Evolutionary conservation across 306 rosid genomes (phyloP).

Genomic region (Rosa multiflora): DNA sequence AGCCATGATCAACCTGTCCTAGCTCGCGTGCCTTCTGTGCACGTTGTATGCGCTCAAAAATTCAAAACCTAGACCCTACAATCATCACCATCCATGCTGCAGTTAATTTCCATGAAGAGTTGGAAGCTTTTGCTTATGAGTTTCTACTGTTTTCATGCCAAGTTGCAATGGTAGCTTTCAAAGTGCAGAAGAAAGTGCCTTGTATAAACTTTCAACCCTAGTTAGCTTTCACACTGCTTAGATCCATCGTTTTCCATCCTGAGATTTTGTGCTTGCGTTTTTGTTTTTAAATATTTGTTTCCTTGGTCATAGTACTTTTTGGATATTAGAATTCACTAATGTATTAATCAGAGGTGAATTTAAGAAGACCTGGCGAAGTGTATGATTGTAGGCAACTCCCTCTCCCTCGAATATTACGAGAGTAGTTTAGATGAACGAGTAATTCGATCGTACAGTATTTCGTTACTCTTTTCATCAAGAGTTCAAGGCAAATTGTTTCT

Average conservation of each 20-base stretch:
- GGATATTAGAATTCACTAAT: not conserved
- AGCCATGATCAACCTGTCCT: not conserved
- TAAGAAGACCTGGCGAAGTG: not conserved
- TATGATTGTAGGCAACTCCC: not conserved
- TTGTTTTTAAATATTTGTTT: not conserved
- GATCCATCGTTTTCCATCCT: not conserved
- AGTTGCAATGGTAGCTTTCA: conserved; percentile 9
- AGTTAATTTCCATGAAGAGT: not conserved
- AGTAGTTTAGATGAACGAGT: too few relatives aligned
- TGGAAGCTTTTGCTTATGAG: conserved; percentile 2
- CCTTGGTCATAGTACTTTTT: not conserved
- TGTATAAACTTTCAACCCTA: not conserved
- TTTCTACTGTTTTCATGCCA: not conserved
- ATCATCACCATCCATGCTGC: not conserved
- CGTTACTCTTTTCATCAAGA: too few relatives aligned
- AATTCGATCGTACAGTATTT: not conserved
- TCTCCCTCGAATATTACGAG: not conserved
- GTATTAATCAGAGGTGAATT: not conserved
- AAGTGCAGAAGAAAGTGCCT: not conserved
- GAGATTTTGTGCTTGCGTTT: not conserved
- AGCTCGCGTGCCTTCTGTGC: not conserved
- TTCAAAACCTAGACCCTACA: not conserved
- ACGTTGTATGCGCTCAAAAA: not conserved
- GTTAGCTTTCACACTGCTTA: not conserved
- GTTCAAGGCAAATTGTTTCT: not conserved